Evolutionary conservation across 1,139 yeast species (phyloP), one percentile per base, ranked within the genome.

Genomic region (Blastobotrys elegans): DNA sequence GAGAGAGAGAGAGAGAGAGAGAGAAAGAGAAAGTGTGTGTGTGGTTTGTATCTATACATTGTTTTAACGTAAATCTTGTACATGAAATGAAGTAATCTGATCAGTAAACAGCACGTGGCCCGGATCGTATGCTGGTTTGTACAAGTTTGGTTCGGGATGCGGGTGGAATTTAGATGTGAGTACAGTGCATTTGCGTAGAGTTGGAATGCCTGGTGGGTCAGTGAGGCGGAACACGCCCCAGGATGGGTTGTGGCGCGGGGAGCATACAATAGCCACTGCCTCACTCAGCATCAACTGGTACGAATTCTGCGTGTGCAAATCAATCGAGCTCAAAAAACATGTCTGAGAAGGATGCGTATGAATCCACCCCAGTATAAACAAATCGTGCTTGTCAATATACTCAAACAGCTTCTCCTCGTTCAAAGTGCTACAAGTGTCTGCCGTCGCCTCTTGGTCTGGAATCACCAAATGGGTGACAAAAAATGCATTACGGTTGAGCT

Each of bases 261-360:
- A 72, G 56, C 82, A 76, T 1, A 80, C 84, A 37, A 80, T 71
- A 11, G 84, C 84, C 37, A 80, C 71, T 0, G 83, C 79, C 58
- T 80, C 85, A 22, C 80, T 79, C n/a, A 80, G 67, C 84, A 80
- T 79, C 47, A 79, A 70, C 62, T 80, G 85, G 60, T 80, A 80
- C 1, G 81, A 74, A 52, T 74, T 75, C 52, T 80, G 84, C 1
- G 84, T 79, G 60, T 80, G 85, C 46, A 80, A 63, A 57, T 80
- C 85, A 44, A 80, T 75, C 0, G 82, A 76, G 14, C 81, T 75
- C 58, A 80, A 60, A 58, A 80, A 80, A 53, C 85, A 80, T 8
- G 82, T 69, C 59, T 80, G 85, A 5, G 83, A 75, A 2, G 85
- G 85, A 57, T 80, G 84, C 6, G 84, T 80, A 60, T 80, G 85